Percentiles rank a stretch among this genome's conserved stretches.
phyloP scores from a whole-genome alignment of 805 yeast species.

The Phaffomyces thermotolerans region DNA sequence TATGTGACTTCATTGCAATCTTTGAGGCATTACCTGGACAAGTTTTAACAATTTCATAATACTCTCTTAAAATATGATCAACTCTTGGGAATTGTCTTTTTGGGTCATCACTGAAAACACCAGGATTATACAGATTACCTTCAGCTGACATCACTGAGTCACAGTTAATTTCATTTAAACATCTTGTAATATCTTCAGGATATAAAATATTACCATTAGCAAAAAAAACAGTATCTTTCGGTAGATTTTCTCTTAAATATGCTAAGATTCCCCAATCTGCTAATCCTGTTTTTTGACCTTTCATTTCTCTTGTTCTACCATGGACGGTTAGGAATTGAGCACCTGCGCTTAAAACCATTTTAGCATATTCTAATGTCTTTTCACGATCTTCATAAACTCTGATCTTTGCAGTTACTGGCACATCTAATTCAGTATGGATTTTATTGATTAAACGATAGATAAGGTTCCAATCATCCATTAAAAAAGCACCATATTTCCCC shows the following conservation, averaged over 20 bases:
- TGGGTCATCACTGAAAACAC: conserved; percentile 61
- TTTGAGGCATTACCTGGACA: conserved; percentile 54
- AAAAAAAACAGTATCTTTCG: conserved; percentile 76
- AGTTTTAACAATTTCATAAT: conserved; percentile 64
- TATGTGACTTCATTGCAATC: conserved; percentile 84
- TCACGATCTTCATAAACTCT: conserved; percentile 81
- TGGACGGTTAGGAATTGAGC: conserved; percentile 94
- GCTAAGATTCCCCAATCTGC: conserved; percentile 86
- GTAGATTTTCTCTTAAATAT: conserved; percentile 70
- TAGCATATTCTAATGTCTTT: conserved; percentile 80
- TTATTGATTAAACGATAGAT: conserved; percentile 63
- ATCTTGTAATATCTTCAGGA: conserved; percentile 72
- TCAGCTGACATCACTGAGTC: conserved; percentile 98
- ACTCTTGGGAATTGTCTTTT: conserved; percentile 79
- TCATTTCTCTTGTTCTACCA: conserved; percentile 95
- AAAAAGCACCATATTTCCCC: conserved; percentile 91
- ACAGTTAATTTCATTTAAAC: conserved; percentile 54
- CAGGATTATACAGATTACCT: conserved; percentile 91
- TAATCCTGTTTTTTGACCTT: conserved; percentile 91
- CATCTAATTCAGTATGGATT: conserved; percentile 63
- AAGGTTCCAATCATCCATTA: conserved; percentile 96
- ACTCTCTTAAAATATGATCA: conserved; percentile 76
- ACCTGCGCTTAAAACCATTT: conserved; percentile 84
- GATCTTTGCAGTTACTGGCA: conserved; percentile 95
- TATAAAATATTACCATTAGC: conserved; percentile 94